Evolutionary conservation across 1,284 basidiomycete species (phyloP), one percentile per base, ranked within the genome.

Genomic region (Apiotrichum sp.): DNA sequence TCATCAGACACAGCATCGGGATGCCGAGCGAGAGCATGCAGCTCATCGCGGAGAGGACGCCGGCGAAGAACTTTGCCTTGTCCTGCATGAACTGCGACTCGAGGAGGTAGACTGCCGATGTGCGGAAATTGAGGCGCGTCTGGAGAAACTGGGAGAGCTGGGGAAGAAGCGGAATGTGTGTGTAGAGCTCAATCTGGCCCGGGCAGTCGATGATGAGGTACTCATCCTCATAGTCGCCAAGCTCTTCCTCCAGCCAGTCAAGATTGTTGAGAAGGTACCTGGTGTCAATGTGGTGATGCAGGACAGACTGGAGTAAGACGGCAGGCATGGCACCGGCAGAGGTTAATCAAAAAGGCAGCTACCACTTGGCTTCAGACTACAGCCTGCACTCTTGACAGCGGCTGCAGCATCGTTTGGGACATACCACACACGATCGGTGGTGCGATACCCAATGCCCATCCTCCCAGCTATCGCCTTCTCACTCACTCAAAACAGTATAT

Each of bases 21-120:
- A 97, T 85, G 69, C 98, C 95, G 33, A 99, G 82, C 65, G 93
- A 93, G 53, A 98, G 89, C 96, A 99, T 99, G 46, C 93, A 92
- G 47, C 89, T 93, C 93, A 98, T 98, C 29, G 96, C 96, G 52
- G 88, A 90, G 56, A 98, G 80, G 1, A 98, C 93, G n/a, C 96
- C 96, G 56, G 93, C 92, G 68, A 99, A 99, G 78, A 93, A 99
- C 71, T 99, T 99, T 72, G 93, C 89, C 68, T 89, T 88, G 78
- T 98, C 96, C 77, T 97, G 93, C 88, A 97, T 97, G 77, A 97
- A 97, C 67, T 99, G 96, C 1, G 90, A 93, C 73, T 99, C 96
- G 62, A 99, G 84, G 48, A 99, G 83, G 74, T 98, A 99, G 13
- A 85, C 84, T 4, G 87, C 89, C 62, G 86, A 89, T 38, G 84